Evolutionary conservation across 192 early-diverging fungal genomes (phyloP).

Genomic region (Podila verticillata): DNA sequence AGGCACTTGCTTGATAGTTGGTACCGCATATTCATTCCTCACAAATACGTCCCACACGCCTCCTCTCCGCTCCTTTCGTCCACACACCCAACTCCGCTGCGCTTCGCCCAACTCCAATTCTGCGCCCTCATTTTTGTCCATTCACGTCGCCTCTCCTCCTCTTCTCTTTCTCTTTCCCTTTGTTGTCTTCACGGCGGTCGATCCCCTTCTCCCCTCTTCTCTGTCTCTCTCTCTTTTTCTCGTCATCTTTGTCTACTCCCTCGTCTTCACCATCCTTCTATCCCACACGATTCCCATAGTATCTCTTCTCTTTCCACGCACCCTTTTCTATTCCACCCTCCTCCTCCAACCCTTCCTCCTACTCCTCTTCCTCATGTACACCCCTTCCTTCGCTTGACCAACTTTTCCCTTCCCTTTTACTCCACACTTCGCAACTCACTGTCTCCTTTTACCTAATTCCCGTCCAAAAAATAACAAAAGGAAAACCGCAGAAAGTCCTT

Average conservation of each 20-base stretch:
- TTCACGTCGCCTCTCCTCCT: not conserved
- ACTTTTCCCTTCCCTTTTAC: not conserved
- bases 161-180: not conserved
- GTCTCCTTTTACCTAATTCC: not conserved
- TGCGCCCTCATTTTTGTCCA: not conserved
- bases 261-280: not conserved
- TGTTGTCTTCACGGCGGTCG: not conserved
- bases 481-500: not conserved
- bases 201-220: not conserved
- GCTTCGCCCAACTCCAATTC: too few species aligned
- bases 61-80: too few species aligned
- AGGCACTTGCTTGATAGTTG: too few species aligned
- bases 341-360: not conserved
- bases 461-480: not conserved
- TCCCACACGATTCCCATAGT: too few species aligned
- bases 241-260: not conserved
- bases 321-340: not conserved
- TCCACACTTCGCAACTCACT: not conserved
- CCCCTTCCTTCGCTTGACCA: not conserved
- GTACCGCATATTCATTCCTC: too few species aligned
- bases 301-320: too few species aligned
- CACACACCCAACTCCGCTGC: too few species aligned
- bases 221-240: not conserved
- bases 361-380: not conserved
- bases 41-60: too few species aligned